phyloP scores from a whole-genome alignment of 73 alveolate species.

The Paramecium tetraurelia region DNA sequence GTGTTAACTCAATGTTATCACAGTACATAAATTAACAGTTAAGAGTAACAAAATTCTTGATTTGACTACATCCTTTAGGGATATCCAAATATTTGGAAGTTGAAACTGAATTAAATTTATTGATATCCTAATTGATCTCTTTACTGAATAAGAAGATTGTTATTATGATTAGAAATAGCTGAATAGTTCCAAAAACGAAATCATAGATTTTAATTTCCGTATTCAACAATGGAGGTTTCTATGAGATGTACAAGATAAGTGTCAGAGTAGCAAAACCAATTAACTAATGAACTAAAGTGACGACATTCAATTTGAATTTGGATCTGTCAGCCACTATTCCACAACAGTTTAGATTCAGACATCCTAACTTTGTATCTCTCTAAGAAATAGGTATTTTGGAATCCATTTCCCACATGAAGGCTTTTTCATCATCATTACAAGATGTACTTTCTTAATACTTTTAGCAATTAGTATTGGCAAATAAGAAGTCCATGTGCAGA shows the following conservation, averaged over 20 bases:
- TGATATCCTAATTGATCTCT: not conserved
- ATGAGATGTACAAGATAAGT: not conserved
- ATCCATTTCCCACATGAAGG: not conserved
- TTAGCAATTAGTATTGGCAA: not conserved
- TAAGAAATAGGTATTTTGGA: not conserved
- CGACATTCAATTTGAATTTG: not conserved
- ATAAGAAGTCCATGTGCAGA: not conserved
- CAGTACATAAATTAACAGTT: not conserved
- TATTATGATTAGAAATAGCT: not conserved
- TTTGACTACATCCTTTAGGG: not conserved
- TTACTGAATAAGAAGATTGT: not conserved
- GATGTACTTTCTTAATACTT: not conserved
- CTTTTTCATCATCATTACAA: not conserved
- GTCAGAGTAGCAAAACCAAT: not conserved
- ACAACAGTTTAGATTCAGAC: not conserved
- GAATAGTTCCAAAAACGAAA: not conserved
- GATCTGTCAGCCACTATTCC: slow-evolving; percentile 15
- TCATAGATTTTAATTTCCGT: not conserved
- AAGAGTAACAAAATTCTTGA: not conserved
- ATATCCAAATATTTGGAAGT: not conserved
- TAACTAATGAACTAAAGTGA: not conserved
- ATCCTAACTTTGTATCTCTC: not conserved
- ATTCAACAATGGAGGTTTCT: not conserved
- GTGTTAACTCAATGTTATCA: not conserved
- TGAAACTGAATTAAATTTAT: not conserved